A percentile compares a stretch with the other conserved stretches of the same genome.
phyloP scores from a whole-genome alignment of 768 basidiomycete species.

The Termitomyces sp. region DNA sequence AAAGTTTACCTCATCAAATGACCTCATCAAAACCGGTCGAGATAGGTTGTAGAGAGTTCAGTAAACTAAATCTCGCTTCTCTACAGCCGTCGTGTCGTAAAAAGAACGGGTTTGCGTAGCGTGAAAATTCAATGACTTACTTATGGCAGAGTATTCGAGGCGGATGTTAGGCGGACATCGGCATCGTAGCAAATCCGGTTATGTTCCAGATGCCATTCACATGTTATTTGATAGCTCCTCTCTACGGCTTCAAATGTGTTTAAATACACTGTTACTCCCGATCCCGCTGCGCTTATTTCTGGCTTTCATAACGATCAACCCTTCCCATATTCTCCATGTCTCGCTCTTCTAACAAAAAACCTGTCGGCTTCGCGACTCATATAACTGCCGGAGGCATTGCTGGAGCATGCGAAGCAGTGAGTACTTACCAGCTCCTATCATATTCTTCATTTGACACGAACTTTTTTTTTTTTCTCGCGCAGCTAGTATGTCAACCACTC shows the following conservation, averaged over 20 bases:
- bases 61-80: too few relatives aligned
- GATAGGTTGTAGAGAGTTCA: background rate
- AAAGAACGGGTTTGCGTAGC: constrained; percentile 15
- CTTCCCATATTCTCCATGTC: constrained; percentile 32
- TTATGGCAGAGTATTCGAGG: constrained; percentile 1
- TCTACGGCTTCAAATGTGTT: constrained; percentile 5
- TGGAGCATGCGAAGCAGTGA: constrained; percentile 87
- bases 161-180: constrained; percentile 3
- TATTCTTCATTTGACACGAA: background rate
- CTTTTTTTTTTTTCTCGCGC: background rate
- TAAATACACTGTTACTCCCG: constrained; percentile 1
- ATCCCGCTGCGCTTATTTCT: constrained; percentile 7
- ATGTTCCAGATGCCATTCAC: constrained; percentile 20
- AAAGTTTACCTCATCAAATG: too few relatives aligned
- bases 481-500: constrained; percentile 86
- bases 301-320: background rate
- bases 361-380: constrained; percentile 82
- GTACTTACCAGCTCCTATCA: constrained; percentile 18
- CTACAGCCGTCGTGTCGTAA: background rate
- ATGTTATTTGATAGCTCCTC: constrained; percentile 12
- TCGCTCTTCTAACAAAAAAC: constrained; percentile 58
- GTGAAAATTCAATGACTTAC: constrained; percentile 4
- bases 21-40: too few relatives aligned
- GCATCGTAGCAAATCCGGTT: constrained; percentile 12
- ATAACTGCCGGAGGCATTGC: constrained; percentile 93